Percentiles rank a stretch among this genome's conserved stretches.
Conservation (phyloP, 192 early-diverging fungal genomes). For the Linnemannia zychae region DNA sequence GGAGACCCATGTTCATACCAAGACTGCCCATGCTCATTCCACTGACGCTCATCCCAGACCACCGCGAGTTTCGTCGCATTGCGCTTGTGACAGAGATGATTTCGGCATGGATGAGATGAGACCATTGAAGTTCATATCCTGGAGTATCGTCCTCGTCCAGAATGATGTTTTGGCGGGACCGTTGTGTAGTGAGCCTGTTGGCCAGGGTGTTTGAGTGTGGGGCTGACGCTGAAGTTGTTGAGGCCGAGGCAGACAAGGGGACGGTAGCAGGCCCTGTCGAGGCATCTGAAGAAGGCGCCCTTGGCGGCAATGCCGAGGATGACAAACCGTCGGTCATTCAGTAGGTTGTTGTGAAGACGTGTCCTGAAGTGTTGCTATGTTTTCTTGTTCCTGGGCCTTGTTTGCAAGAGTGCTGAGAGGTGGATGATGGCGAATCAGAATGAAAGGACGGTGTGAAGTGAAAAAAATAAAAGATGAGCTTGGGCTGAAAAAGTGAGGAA, state of each 20-base stretch:
- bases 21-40: constrained; percentile 69
- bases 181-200: constrained; percentile 31
- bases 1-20: constrained; percentile 71
- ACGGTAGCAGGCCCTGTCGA: constrained; percentile 4
- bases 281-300: neutral
- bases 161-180: neutral
- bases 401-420: neutral
- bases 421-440: neutral
- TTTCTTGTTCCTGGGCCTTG: neutral
- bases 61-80: constrained; percentile 88
- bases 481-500: neutral
- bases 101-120: constrained; percentile 79
- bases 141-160: constrained; percentile 1
- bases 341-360: neutral
- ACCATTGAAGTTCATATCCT: constrained; percentile 75
- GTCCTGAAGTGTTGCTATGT: neutral
- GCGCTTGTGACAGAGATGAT: constrained; percentile 80
- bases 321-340: constrained; percentile 37
- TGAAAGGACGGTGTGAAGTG: neutral
- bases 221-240: neutral
- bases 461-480: neutral
- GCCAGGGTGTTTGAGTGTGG: constrained; percentile 26
- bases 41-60: constrained; percentile 73
- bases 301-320: constrained; percentile 25
- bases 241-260: neutral